phyloP scores from a whole-genome alignment of 192 early-diverging fungal genomes.

The Spizellomyces sp. region DNA sequence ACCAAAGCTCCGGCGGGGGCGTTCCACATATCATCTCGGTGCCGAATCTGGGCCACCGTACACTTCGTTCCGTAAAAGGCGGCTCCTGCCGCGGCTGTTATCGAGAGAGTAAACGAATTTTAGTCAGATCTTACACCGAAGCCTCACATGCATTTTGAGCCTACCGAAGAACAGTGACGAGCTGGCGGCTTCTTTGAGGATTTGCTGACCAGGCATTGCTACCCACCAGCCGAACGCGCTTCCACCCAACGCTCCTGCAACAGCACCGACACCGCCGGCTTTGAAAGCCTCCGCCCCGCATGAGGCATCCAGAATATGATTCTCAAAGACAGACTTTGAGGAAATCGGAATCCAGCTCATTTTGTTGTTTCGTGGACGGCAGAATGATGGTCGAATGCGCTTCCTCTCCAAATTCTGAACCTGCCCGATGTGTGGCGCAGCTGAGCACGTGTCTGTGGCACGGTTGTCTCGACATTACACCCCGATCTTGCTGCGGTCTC shows the following conservation, averaged over 20 bases:
- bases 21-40: conserved; percentile 31
- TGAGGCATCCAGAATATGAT: conserved; percentile 24
- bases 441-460: too few species aligned
- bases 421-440: too few species aligned
- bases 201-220: conserved; percentile 4
- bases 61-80: conserved; percentile 28
- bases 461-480: too few species aligned
- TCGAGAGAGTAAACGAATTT: too few species aligned
- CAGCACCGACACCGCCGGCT: conserved; percentile 13
- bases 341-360: not conserved
- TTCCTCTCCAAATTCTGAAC: too few species aligned
- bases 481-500: too few species aligned
- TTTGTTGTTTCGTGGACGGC: not conserved
- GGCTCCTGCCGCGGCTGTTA: conserved; percentile 8
- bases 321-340: conserved; percentile 10
- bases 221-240: conserved; percentile 28
- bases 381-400: too few species aligned
- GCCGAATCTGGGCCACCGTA: conserved; percentile 11
- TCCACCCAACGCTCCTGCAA: conserved; percentile 1
- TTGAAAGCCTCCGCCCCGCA: conserved; percentile 13
- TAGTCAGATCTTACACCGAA: not conserved
- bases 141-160: not conserved
- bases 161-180: conserved; percentile 14
- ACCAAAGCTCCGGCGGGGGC: conserved; percentile 14
- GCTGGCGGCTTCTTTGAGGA: conserved; percentile 10